Percentiles rank a stretch among this genome's conserved stretches.
phyloP scores from a whole-genome alignment of 208 protist genomes.

The Leishmania arabica region DNA sequence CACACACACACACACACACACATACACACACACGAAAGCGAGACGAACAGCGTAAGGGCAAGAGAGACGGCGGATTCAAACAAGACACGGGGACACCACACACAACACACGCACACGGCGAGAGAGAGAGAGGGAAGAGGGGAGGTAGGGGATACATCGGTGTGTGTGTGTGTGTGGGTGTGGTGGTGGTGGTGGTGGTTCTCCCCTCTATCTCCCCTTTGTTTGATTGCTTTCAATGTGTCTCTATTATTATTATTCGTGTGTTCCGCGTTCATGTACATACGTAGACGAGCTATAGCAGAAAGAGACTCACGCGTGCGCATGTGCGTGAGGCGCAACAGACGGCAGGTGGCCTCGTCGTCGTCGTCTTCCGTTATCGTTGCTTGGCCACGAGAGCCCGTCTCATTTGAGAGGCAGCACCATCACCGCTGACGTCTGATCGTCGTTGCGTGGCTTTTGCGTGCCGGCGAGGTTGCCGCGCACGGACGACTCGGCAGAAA shows the following conservation, averaged over 20 bases:
- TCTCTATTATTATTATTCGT: background rate
- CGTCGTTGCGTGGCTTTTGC: conserved; percentile 1
- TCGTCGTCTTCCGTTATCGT: background rate
- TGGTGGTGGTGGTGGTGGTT: too few relatives aligned
- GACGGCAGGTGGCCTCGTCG: background rate
- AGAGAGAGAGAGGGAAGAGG: background rate
- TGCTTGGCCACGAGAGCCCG: background rate
- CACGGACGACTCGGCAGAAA: background rate
- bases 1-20: too few relatives aligned
- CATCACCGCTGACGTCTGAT: conserved; percentile 15
- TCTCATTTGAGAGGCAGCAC: conserved; percentile 16
- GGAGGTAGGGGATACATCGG: background rate
- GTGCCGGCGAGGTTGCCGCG: conserved; percentile 5
- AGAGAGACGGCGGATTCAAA: background rate
- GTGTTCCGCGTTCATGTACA: background rate
- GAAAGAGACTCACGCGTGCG: too few relatives aligned
- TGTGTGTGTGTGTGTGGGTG: background rate
- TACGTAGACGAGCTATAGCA: too few relatives aligned
- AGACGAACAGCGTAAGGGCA: background rate
- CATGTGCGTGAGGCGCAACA: background rate
- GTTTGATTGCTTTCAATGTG: too few relatives aligned
- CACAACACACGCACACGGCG: too few relatives aligned
- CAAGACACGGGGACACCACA: too few relatives aligned
- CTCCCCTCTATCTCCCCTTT: too few relatives aligned
- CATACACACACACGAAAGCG: too few relatives aligned